These are phyloP conservation scores for Primulina huaijiensis DNA, from an alignment of 257 asterid genomes.

Conservation along the genomic window DNA sequence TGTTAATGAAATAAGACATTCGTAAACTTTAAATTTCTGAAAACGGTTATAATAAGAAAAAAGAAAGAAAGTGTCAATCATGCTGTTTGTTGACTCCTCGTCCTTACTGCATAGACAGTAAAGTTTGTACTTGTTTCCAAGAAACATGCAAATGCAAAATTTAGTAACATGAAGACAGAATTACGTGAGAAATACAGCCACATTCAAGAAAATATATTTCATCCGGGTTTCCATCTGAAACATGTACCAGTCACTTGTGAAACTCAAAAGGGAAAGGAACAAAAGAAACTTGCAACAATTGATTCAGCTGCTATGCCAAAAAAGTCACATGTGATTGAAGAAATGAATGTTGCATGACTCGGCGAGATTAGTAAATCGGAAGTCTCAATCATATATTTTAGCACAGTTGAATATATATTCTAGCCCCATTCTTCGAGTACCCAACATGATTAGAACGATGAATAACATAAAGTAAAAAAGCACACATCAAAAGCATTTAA, in stretches of 20 bases:
- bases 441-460: not conserved
- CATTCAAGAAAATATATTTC: too few species aligned
- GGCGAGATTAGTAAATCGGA: not conserved
- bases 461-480: not conserved
- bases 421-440: not conserved
- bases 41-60: not conserved
- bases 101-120: not conserved
- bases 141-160: not conserved
- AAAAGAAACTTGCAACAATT: not conserved
- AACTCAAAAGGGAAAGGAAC: not conserved
- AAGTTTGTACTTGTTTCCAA: not conserved
- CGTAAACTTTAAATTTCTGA: too few species aligned
- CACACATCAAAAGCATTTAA: not conserved
- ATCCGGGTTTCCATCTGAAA: not conserved
- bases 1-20: too few species aligned
- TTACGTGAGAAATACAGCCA: not conserved
- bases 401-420: not conserved
- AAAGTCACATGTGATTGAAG: not conserved
- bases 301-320: not conserved
- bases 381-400: not conserved
- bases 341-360: not conserved
- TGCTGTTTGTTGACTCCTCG: not conserved
- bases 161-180: not conserved
- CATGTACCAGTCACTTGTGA: not conserved
- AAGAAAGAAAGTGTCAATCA: not conserved